Evolutionary conservation across 2,329 filamentous ascomycete species (phyloP).

Genomic region (Drechslerella dactyloides): DNA sequence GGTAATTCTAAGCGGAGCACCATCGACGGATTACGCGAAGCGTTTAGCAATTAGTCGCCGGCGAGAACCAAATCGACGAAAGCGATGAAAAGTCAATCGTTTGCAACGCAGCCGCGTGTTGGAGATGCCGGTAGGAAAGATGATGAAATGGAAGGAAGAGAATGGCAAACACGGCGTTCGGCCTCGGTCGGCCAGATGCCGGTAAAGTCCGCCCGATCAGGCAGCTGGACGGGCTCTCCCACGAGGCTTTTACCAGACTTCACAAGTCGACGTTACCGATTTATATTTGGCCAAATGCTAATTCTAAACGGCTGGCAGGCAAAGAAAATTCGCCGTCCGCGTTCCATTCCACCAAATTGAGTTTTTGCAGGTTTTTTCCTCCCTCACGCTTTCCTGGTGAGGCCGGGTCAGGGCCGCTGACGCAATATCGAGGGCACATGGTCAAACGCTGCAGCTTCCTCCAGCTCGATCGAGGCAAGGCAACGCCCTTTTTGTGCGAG

Average conservation of each 20-base stretch:
- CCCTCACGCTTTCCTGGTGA: neutral
- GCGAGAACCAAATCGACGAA: neutral
- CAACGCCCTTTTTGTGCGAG: slow-evolving; percentile 18
- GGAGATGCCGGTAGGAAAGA: slow-evolving; percentile 9
- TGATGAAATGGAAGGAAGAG: neutral
- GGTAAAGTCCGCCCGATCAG: slow-evolving; percentile 33
- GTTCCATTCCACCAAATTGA: neutral
- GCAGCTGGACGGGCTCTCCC: slow-evolving; percentile 37
- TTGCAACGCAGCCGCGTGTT: slow-evolving; percentile 18
- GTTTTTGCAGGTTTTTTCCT: slow-evolving; percentile 32
- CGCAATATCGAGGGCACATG: slow-evolving; percentile 50
- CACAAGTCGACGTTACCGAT: too few relatives aligned
- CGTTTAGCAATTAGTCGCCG: neutral
- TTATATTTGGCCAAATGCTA: slow-evolving; percentile 23
- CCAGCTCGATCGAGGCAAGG: slow-evolving; percentile 20
- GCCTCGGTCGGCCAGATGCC: slow-evolving; percentile 35
- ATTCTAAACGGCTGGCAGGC: slow-evolving; percentile 1
- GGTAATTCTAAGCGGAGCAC: too few relatives aligned
- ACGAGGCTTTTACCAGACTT: slow-evolving; percentile 47
- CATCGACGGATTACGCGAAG: too few relatives aligned
- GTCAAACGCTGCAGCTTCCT: slow-evolving; percentile 48
- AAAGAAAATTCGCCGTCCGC: slow-evolving; percentile 18
- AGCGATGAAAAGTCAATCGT: neutral
- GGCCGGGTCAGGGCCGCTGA: slow-evolving; percentile 24
- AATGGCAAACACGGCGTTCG: neutral